phyloP scores from a whole-genome alignment of 163 green algal species.

The Volvox carteri region DNA sequence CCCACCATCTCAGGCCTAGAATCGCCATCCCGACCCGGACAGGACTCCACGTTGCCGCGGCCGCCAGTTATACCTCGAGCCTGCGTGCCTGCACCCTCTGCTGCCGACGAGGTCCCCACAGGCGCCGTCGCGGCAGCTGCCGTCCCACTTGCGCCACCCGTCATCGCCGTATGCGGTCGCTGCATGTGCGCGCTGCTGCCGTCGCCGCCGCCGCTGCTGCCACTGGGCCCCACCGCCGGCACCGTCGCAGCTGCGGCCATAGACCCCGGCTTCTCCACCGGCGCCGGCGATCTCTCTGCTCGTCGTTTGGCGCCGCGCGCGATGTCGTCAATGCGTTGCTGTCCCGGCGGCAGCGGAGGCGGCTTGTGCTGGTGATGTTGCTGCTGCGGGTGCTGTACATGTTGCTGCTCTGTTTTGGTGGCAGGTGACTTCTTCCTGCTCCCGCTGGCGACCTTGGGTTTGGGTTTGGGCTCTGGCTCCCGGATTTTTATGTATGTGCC shows the following conservation, averaged over 20 bases:
- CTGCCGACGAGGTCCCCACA: not conserved
- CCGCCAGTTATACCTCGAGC: not conserved
- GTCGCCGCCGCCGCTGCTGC: too few relatives aligned
- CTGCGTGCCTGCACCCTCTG: too few relatives aligned
- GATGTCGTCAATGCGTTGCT: conserved; percentile 6
- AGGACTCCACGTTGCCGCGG: not conserved
- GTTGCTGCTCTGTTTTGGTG: too few relatives aligned
- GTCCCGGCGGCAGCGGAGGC: not conserved
- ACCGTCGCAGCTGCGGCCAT: not conserved
- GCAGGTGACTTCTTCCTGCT: conserved; percentile 5
- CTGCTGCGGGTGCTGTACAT: not conserved
- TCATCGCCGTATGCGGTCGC: not conserved
- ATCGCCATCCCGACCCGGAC: not conserved
- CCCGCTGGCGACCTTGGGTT: too few relatives aligned
- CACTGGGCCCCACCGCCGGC: not conserved
- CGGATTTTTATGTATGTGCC: conserved; percentile 70
- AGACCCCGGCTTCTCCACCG: not conserved
- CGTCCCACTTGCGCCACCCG: not conserved
- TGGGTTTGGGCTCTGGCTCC: conserved; percentile 6
- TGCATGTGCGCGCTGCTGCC: too few relatives aligned
- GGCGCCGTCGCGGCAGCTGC: not conserved
- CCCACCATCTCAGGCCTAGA: not conserved
- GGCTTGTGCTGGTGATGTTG: not conserved
- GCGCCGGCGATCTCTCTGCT: not conserved
- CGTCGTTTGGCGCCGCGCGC: conserved; percentile 11